phyloP scores from a whole-genome alignment of 2,329 filamentous ascomycete species.

The Rutstroemia sp. region DNA sequence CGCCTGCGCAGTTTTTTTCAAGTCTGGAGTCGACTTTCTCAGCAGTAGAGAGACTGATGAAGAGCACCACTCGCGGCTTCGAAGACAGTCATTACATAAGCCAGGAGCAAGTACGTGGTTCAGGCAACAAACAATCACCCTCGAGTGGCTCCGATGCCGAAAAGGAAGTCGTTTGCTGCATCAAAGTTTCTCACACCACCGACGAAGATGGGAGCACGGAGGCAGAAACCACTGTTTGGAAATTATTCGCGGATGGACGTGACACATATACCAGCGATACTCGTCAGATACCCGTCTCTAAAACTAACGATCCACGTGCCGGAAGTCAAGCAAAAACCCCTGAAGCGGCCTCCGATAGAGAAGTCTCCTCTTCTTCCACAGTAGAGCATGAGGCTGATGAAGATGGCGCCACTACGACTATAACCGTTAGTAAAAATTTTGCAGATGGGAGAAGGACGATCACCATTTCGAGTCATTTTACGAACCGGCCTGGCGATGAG shows the following conservation, averaged over 20 bases:
- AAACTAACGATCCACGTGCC: too few species aligned
- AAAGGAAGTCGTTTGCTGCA: too few species aligned
- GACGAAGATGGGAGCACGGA: too few species aligned
- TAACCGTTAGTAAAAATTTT: slow-evolving; percentile 10
- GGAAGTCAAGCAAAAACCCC: too few species aligned
- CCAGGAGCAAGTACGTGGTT: neutral
- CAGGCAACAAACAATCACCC: neutral
- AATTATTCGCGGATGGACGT: too few species aligned
- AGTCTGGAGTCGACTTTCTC: neutral
- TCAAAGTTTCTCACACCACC: too few species aligned
- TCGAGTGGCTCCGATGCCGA: neutral
- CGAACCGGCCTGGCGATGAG: neutral
- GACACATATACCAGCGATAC: too few species aligned
- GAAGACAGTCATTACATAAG: neutral
- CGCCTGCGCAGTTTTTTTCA: neutral
- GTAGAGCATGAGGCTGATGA: slow-evolving; percentile 10
- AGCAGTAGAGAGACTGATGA: slow-evolving; percentile 2
- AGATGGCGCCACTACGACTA: slow-evolving; percentile 14
- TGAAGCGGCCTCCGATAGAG: neutral
- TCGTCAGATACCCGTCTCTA: too few species aligned
- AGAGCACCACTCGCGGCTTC: neutral
- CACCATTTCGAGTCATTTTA: slow-evolving; percentile 7
- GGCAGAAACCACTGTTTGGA: too few species aligned
- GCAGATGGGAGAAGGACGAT: slow-evolving; percentile 12
- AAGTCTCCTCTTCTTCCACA: slow-evolving; percentile 12